Conservation (phyloP, 164 flowering plant species). For the Aristolochia fimbriata region DNA sequence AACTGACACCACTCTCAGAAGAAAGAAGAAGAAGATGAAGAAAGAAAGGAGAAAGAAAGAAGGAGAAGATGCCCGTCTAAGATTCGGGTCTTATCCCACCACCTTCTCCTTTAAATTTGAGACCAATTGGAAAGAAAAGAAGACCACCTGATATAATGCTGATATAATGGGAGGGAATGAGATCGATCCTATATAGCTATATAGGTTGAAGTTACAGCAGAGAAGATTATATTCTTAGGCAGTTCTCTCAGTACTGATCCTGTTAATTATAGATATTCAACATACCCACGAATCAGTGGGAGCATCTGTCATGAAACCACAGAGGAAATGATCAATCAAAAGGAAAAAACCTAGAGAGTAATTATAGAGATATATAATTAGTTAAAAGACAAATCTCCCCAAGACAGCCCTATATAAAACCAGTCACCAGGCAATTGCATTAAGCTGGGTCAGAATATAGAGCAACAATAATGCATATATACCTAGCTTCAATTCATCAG, state of each 20-base stretch:
- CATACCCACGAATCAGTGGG: too few relatives aligned
- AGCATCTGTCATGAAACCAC: too few relatives aligned
- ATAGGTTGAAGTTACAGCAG: too few relatives aligned
- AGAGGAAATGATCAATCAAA: too few relatives aligned
- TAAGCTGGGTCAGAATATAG: background rate
- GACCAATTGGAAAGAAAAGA: background rate
- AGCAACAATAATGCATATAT: background rate
- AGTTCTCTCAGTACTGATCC: too few relatives aligned
- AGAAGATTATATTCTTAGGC: too few relatives aligned
- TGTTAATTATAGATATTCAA: too few relatives aligned
- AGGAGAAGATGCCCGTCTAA: conserved; percentile 1
- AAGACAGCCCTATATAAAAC: background rate
- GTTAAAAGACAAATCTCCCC: too few relatives aligned
- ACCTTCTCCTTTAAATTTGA: background rate
- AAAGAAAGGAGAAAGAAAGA: too few relatives aligned
- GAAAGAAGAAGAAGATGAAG: background rate
- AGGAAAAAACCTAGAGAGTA: too few relatives aligned
- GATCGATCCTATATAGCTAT: too few relatives aligned
- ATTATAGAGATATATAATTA: too few relatives aligned
- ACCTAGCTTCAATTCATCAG: background rate
- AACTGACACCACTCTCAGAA: conserved; percentile 17
- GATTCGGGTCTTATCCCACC: conserved; percentile 21
- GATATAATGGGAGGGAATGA: background rate
- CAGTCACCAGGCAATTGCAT: background rate
- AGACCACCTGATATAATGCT: background rate